Base-by-base conservation (phyloP, 2,329 filamentous ascomycete genomes). In the Drechslerella coelobrocha region DNA sequence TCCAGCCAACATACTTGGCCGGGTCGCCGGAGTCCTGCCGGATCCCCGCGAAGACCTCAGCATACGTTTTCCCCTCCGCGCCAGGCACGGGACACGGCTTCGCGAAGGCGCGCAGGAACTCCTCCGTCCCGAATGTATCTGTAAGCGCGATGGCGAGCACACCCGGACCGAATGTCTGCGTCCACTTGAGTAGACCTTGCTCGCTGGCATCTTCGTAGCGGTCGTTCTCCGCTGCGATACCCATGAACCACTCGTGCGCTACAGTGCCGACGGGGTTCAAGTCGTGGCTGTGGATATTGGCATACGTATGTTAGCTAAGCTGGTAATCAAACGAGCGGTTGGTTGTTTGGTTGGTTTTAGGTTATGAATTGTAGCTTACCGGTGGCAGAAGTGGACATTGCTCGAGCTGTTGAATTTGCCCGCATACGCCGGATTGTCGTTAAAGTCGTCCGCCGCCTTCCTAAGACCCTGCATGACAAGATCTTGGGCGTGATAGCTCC, bases 191-290 rank as follows among this genome's bases (percentile, higher is more conserved):
- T 74, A 99, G 81, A 0, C 91, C 92, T 73, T 88, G 84, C 78
- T 96, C 91, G 37, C 92, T 96, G 2, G 94, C 92, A 72, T 85
- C 83, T 75, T 86, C 84, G 78, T 99, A 99, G 79, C 97, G 86
- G 73, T 91, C 84, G 2, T 89, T 90, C 75, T 97, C 91, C 39
- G 94, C 92, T 0, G 94, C 94, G 73, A 96, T 93, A 43, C 91
- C 92, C 94, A 99, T 99, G 82, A 97, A 97, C 94, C 94, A 99
- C 80, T 99, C 94, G 77, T 99, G 94, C 0, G 94, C 94, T 1
- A 91, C 88, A 0, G 94, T 99, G 3, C 94, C 94, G 10, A 97
- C 85, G 0, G 94, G 92, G 2, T 86, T 81, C 48, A 97, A 86
- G 47, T 86, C 87, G 79, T 96, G 93, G 76, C 91, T 74, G 45